Conservation (phyloP, 768 basidiomycete species). For the Tylopilus felleus region DNA sequence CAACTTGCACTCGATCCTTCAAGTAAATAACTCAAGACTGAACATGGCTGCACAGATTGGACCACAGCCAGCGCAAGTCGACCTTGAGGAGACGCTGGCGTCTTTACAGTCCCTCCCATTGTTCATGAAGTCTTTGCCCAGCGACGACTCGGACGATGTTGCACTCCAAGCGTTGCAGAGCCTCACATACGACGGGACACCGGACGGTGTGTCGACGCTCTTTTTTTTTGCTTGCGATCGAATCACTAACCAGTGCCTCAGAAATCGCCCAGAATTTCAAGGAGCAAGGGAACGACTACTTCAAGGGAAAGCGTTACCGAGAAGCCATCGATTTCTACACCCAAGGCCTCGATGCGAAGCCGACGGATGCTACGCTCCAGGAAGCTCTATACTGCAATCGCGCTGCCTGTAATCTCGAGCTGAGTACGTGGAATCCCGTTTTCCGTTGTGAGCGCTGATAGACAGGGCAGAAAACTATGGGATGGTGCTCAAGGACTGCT, state of each 20-base stretch:
- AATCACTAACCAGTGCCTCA: constrained; percentile 28
- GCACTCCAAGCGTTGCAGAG: constrained; percentile 81
- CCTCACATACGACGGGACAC: constrained; percentile 84
- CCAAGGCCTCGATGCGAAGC: constrained; percentile 83
- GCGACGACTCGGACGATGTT: constrained; percentile 56
- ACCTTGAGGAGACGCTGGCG: constrained; percentile 37
- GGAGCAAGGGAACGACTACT: constrained; percentile 94
- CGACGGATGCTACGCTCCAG: constrained; percentile 52
- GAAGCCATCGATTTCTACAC: constrained; percentile 91
- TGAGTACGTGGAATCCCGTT: constrained; percentile 48
- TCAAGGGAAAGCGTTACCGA: constrained; percentile 78
- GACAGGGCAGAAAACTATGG: constrained; percentile 75
- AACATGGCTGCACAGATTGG: constrained; percentile 23
- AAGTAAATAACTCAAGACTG: neutral
- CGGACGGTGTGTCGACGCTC: constrained; percentile 70
- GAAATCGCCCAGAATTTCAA: constrained; percentile 93
- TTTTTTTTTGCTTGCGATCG: neutral
- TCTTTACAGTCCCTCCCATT: constrained; percentile 70
- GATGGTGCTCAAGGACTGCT: constrained; percentile 81
- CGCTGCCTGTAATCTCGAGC: constrained; percentile 89
- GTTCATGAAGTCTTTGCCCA: constrained; percentile 89
- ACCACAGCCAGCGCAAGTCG: constrained; percentile 20
- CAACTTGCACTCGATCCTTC: neutral
- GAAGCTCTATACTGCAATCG: constrained; percentile 83
- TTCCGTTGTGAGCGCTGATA: neutral